phyloP scores from a whole-genome alignment of 2,329 filamentous ascomycete species.

The Dothistroma pini region DNA sequence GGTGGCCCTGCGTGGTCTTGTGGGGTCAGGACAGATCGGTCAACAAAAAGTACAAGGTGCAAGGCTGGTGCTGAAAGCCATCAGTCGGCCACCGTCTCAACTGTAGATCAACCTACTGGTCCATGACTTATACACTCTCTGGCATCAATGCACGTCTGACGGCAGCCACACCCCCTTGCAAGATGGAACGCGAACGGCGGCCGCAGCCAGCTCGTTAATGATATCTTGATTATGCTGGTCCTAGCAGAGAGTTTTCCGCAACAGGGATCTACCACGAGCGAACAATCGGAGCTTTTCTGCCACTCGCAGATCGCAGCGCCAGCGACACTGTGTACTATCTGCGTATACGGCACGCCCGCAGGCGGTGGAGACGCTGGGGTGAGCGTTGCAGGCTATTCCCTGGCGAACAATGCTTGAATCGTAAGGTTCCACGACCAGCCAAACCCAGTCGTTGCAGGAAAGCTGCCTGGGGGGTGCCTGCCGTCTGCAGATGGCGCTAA shows the following conservation, averaged over 20 bases:
- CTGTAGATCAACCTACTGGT: conserved; percentile 13
- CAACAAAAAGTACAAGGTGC: not conserved
- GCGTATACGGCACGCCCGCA: not conserved
- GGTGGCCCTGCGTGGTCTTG: not conserved
- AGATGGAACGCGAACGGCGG: not conserved
- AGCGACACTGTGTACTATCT: not conserved
- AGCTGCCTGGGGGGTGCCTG: not conserved
- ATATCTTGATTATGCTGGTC: conserved; percentile 24
- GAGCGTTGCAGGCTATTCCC: not conserved
- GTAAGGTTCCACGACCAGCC: not conserved
- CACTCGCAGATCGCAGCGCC: conserved; percentile 12
- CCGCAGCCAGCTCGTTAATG: conserved; percentile 19
- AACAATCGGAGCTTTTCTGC: conserved; percentile 11
- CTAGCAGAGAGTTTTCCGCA: conserved; percentile 20
- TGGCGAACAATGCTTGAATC: conserved; percentile 1
- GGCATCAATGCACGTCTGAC: conserved; percentile 27
- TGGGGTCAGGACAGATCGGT: not conserved
- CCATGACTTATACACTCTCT: conserved; percentile 23
- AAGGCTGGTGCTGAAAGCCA: not conserved
- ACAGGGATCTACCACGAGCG: conserved; percentile 7
- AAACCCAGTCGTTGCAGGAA: conserved; percentile 4
- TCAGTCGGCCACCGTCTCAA: not conserved
- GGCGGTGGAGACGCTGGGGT: not conserved
- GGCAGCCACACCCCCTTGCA: conserved; percentile 13
- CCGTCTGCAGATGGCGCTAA: conserved; percentile 4